Percentiles rank a stretch among this genome's conserved stretches.
These are phyloP conservation scores for Crithidia mellificae DNA, from an alignment of 208 protist genomes.

Conservation along the genomic window DNA sequence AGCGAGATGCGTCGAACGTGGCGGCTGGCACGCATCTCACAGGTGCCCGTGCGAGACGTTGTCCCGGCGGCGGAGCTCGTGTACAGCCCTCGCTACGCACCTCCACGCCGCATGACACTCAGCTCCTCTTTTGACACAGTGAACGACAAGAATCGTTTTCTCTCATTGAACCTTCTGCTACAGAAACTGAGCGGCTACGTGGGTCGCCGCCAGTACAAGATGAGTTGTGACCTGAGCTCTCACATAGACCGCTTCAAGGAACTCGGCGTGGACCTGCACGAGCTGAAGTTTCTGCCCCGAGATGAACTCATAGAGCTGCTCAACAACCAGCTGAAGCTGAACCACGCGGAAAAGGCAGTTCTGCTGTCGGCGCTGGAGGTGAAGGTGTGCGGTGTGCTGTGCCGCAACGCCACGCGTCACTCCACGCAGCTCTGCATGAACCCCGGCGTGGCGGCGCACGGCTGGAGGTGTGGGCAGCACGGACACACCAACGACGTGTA, in stretches of 20 bases:
- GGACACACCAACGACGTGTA: constrained; percentile 89
- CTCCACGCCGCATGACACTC: constrained; percentile 57
- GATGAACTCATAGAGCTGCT: constrained; percentile 69
- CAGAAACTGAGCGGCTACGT: constrained; percentile 74
- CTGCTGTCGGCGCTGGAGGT: constrained; percentile 63
- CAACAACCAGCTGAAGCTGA: constrained; percentile 46
- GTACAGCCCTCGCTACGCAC: constrained; percentile 74
- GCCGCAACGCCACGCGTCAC: constrained; percentile 58
- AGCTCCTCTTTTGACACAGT: constrained; percentile 73
- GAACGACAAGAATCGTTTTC: constrained; percentile 79
- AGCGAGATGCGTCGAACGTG: constrained; percentile 10
- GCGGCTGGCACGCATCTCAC: constrained; percentile 35
- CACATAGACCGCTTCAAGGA: constrained; percentile 53
- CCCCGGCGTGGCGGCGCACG: constrained; percentile 59
- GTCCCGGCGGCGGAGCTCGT: constrained; percentile 39
- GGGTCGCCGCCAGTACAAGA: constrained; percentile 86
- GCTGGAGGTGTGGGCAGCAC: constrained; percentile 83
- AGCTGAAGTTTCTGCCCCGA: constrained; percentile 71
- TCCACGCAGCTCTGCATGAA: constrained; percentile 78
- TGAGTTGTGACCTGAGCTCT: constrained; percentile 53
- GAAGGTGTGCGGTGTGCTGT: constrained; percentile 87
- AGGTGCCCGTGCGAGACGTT: constrained; percentile 56
- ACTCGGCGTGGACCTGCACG: constrained; percentile 85
- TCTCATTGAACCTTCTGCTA: constrained; percentile 73
- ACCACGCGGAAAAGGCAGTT: constrained; percentile 54